Conservation (phyloP, 768 basidiomycete species). For the Mycena venus region DNA sequence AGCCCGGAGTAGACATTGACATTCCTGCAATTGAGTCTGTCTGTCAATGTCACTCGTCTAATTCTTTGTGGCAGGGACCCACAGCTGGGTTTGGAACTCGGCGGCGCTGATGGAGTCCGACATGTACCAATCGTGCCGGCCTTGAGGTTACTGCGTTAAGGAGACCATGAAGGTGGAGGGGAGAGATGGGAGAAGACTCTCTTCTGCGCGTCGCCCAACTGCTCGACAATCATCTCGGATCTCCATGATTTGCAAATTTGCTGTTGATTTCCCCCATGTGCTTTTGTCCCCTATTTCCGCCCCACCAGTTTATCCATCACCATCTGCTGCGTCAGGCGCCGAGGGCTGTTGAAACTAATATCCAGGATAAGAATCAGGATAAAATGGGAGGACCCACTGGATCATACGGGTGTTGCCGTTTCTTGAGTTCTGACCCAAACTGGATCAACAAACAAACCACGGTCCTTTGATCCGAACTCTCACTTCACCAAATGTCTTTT, state of each 20-base stretch:
- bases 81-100: not conserved
- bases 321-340: too few species aligned
- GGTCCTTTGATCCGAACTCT: not conserved
- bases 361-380: too few species aligned
- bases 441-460: not conserved
- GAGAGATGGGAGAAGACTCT: not conserved
- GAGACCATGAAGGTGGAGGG: not conserved
- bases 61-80: not conserved
- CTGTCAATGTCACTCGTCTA: not conserved
- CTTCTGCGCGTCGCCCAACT: too few species aligned
- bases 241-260: not conserved
- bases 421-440: too few species aligned
- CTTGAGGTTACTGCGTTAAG: not conserved
- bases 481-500: conserved; percentile 48
- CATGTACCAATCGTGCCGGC: not conserved
- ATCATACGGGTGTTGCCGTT: too few species aligned
- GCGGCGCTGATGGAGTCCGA: not conserved
- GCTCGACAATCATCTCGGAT: not conserved
- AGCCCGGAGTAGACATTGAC: not conserved
- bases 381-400: too few species aligned
- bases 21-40: not conserved
- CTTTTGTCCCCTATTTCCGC: too few species aligned
- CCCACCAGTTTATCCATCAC: too few species aligned
- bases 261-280: too few species aligned
- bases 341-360: too few species aligned